Conservation (phyloP, 2,329 filamentous ascomycete species). For the Apiospora aurea region DNA sequence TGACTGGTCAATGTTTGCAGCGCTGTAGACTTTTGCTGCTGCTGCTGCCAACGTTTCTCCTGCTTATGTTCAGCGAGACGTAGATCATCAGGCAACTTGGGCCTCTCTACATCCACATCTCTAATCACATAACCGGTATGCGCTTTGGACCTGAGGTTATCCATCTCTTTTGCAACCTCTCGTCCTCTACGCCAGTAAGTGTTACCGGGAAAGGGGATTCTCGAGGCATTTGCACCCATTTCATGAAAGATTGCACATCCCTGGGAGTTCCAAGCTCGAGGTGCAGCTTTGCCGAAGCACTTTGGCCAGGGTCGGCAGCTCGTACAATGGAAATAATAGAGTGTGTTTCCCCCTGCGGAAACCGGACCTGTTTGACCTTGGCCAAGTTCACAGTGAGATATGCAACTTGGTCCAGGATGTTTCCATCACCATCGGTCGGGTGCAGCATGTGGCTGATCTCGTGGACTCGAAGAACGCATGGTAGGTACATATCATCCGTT, state of each 20-base stretch:
- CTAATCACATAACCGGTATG: neutral
- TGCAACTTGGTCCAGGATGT: slow-evolving; percentile 29
- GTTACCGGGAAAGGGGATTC: neutral
- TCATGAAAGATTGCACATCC: slow-evolving; percentile 31
- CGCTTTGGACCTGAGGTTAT: neutral
- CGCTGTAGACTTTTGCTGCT: neutral
- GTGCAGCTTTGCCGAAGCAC: slow-evolving; percentile 32
- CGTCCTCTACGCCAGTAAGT: neutral
- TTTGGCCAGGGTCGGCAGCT: slow-evolving; percentile 17
- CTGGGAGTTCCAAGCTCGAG: slow-evolving; percentile 35
- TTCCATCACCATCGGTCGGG: slow-evolving; percentile 32
- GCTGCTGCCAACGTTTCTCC: neutral
- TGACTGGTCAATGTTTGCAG: slow-evolving; percentile 7
- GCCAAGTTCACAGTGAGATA: slow-evolving; percentile 37
- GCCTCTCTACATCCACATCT: neutral
- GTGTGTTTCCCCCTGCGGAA: slow-evolving; percentile 6
- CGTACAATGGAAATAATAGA: slow-evolving; percentile 30
- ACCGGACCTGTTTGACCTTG: slow-evolving; percentile 24
- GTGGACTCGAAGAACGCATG: slow-evolving; percentile 34
- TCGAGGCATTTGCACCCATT: slow-evolving; percentile 32
- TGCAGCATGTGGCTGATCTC: slow-evolving; percentile 35
- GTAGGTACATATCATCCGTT: slow-evolving; percentile 23
- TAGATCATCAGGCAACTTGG: slow-evolving; percentile 32
- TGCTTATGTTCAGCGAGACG: slow-evolving; percentile 37
- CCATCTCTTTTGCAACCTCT: slow-evolving; percentile 1